A percentile compares a stretch with the other conserved stretches of the same genome.
These are phyloP conservation scores for Eucalyptus brandiana DNA, from an alignment of 345 rosid species.

Conservation along the genomic window DNA sequence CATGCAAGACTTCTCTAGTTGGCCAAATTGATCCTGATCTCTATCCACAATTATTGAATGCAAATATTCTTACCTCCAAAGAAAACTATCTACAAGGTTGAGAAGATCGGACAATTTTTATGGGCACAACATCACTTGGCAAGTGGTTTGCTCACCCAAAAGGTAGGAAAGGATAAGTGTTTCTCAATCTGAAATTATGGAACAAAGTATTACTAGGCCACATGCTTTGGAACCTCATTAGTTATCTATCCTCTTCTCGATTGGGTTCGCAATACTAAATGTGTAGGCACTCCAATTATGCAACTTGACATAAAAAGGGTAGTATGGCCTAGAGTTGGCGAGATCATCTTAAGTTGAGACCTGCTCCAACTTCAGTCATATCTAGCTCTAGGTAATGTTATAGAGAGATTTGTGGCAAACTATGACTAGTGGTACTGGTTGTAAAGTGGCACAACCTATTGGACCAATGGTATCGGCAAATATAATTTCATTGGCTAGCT, in stretches of 20 bases:
- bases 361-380: not conserved
- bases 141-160: not conserved
- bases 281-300: not conserved
- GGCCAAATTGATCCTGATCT: not conserved
- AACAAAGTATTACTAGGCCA: not conserved
- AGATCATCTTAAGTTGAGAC: not conserved
- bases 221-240: not conserved
- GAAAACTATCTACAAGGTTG: not conserved
- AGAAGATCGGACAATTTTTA: not conserved
- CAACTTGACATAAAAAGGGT: not conserved
- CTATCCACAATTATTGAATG: not conserved
- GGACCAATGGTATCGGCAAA: not conserved
- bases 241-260: not conserved
- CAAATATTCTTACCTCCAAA: not conserved
- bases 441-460: not conserved
- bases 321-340: not conserved
- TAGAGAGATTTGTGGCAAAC: not conserved
- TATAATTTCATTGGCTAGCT: not conserved
- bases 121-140: not conserved
- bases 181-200: not conserved
- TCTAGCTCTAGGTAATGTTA: not conserved
- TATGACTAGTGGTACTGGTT: not conserved
- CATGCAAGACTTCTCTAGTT: not conserved
- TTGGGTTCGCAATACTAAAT: not conserved
- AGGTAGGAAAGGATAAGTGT: not conserved